phyloP scores from a whole-genome alignment of 176 grass and related monocot species.

The Carex littledalei region DNA sequence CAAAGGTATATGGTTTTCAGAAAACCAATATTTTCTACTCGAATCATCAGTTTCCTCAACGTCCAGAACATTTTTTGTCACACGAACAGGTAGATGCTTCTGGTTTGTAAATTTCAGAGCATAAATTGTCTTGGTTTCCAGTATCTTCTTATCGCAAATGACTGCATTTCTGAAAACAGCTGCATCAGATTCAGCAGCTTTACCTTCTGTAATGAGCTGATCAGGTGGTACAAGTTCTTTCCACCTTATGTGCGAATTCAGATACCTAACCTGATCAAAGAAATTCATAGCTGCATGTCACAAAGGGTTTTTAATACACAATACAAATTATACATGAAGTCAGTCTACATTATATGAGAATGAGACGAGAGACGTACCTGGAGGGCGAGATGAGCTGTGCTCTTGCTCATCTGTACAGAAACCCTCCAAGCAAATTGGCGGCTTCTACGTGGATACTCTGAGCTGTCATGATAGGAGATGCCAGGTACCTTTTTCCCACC shows the following conservation, averaged over 20 bases:
- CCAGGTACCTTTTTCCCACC: conserved; percentile 59
- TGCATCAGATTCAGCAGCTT: conserved; percentile 51
- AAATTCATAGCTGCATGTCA: neutral
- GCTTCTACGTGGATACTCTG: conserved; percentile 65
- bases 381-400: conserved; percentile 77
- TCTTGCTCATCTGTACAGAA: conserved; percentile 68
- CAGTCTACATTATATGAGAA: conserved; percentile 1
- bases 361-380: conserved; percentile 42
- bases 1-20: conserved; percentile 81
- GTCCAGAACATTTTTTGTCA: conserved; percentile 94
- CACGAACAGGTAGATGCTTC: conserved; percentile 77
- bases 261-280: conserved; percentile 82
- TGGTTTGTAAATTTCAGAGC: conserved; percentile 75
- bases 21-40: conserved; percentile 78
- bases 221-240: conserved; percentile 81
- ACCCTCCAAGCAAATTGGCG: conserved; percentile 76
- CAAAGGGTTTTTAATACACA: neutral
- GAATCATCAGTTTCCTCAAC: conserved; percentile 43
- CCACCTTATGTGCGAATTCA: conserved; percentile 93
- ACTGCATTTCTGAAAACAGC: conserved; percentile 89
- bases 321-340: conserved; percentile 17
- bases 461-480: conserved; percentile 73
- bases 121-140: conserved; percentile 61
- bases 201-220: conserved; percentile 60
- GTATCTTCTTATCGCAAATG: conserved; percentile 65